These are phyloP conservation scores for Fusarium cicatricum DNA, from an alignment of 2,329 filamentous ascomycete genomes.

Conservation along the genomic window DNA sequence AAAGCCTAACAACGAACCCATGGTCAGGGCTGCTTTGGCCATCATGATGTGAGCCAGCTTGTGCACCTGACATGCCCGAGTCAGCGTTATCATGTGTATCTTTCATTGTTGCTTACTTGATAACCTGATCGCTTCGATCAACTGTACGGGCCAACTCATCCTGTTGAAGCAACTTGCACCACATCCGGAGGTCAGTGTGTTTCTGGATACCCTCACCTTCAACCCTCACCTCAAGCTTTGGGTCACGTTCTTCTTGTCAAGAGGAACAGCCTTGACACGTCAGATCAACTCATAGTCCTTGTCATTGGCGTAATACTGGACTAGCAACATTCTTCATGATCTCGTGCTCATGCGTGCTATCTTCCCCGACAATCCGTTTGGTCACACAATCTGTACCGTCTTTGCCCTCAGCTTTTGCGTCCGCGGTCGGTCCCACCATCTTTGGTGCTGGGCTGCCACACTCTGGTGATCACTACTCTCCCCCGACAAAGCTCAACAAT, in stretches of 20 bases:
- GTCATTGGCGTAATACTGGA: neutral
- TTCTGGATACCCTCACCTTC: no score
- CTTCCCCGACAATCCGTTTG: neutral
- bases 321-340: slow-evolving; percentile 17
- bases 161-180: neutral
- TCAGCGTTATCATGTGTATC: neutral
- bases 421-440: neutral
- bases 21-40: neutral
- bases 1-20: neutral
- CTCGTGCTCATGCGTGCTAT: slow-evolving; percentile 33
- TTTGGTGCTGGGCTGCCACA: slow-evolving; percentile 12
- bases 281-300: no score
- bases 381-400: neutral
- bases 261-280: no score
- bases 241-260: no score
- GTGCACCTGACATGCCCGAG: slow-evolving; percentile 5
- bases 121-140: slow-evolving; percentile 4
- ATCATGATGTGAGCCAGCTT: slow-evolving; percentile 6
- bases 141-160: no score
- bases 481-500: slow-evolving; percentile 13
- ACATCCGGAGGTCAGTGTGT: no score
- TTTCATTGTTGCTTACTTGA: neutral
- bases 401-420: neutral
- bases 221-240: no score
- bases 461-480: slow-evolving; percentile 27